A percentile compares a stretch with the other conserved stretches of the same genome.
These are phyloP conservation scores for Microcyclospora tardicrescens DNA, from an alignment of 2,329 filamentous ascomycete genomes.

Conservation along the genomic window DNA sequence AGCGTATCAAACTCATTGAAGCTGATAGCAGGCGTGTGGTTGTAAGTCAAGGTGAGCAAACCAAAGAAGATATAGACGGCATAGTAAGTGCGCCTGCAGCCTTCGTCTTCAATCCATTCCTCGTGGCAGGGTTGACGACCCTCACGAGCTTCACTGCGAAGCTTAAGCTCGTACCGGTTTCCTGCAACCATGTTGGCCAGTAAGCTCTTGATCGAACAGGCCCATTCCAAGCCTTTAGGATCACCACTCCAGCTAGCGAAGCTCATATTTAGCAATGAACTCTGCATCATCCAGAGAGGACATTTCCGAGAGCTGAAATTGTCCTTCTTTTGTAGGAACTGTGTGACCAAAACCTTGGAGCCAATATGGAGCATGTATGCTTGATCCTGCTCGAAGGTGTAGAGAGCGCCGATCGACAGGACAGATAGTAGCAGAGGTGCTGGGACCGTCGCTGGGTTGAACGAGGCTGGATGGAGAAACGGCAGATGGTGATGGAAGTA, in stretches of 20 bases:
- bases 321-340: constrained; percentile 95
- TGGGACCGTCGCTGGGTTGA: constrained; percentile 66
- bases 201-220: constrained; percentile 95
- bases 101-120: constrained; percentile 95
- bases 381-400: constrained; percentile 93
- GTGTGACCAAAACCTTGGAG: constrained; percentile 91
- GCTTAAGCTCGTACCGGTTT: constrained; percentile 90
- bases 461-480: constrained; percentile 86
- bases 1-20: constrained; percentile 96
- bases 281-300: constrained; percentile 96
- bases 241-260: constrained; percentile 99
- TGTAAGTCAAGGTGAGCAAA: constrained; percentile 86
- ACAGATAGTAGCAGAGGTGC: constrained; percentile 78
- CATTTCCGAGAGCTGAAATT: constrained; percentile 98
- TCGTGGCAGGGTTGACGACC: constrained; percentile 61
- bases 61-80: constrained; percentile 99
- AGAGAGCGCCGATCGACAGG: constrained; percentile 86
- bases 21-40: constrained; percentile 93
- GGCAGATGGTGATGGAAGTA: constrained; percentile 94
- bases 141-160: constrained; percentile 78
- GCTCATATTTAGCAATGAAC: constrained; percentile 92
- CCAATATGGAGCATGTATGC: constrained; percentile 96
- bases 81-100: constrained; percentile 91
- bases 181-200: constrained; percentile 98
- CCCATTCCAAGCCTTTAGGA: constrained; percentile 94